Evolutionary conservation across 2,329 filamentous ascomycete genomes (phyloP), one percentile per base, ranked within the genome.

Genomic region (Neoarthrinium moseri): DNA sequence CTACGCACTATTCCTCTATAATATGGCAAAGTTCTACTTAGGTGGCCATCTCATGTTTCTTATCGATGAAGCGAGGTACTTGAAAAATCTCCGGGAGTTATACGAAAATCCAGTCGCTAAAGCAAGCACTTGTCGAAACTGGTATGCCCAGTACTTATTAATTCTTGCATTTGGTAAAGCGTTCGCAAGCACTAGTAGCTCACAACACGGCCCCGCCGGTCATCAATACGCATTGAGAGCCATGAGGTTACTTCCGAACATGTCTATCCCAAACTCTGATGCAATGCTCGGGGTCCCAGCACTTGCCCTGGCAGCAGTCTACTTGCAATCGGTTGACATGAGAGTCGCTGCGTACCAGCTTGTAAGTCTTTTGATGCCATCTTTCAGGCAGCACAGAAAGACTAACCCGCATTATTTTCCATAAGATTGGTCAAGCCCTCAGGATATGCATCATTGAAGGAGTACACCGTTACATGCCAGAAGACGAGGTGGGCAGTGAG

Each of bases 151-250:
- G 13, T 40, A 6, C n/a, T 23, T 40, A 8, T 40, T 27, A 13
- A 17, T 40, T n/a, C 23, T 40, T 12, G 37, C 37, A 7, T 40
- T 40, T 40, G 37, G 37, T 5, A n/a, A 40, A 23, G 37, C 37
- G 17, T 27, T 40, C 18, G 12, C 24, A 13, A 22, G n/a, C 13
- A 26, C 6, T 6, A 11, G n/a, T 17, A 8, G 10, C n/a, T 21
- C 37, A 2, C 13, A 21, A 11, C 17, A 12, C 2, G 11, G n/a
- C 7, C 37, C 23, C n/a, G 26, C 26, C 26, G 37, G 37, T 11
- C n/a, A 15, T 10, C 5, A 8, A 4, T 40, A 27, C n/a, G 37
- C 37, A 1, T 26, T 17, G 4, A 15, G 37, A n/a, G 37, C 21
- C 1, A 40, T 40, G 37, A 11, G 7, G 2, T 13, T 40, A 15